Percentiles rank a stretch among this genome's conserved stretches.
These are phyloP conservation scores for Nakaseomyces bracarensis DNA, from an alignment of 1,139 yeast species.

Conservation along the genomic window DNA sequence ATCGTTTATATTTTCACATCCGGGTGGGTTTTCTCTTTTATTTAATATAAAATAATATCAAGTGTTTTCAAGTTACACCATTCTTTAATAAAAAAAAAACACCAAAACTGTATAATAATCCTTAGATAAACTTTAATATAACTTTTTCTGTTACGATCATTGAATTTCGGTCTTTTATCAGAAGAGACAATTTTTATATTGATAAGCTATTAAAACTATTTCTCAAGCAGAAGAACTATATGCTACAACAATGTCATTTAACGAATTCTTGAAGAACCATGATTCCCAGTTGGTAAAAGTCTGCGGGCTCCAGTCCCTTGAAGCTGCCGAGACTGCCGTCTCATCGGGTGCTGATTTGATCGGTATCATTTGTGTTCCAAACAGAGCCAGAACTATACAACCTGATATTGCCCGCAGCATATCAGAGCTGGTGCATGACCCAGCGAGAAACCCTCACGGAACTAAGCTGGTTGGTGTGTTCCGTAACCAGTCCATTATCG, in stretches of 20 bases:
- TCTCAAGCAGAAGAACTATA: too few species aligned
- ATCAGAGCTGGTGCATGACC: slow-evolving; percentile 33
- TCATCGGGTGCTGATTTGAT: slow-evolving; percentile 64
- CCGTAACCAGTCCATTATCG: slow-evolving; percentile 65
- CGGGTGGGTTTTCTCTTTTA: background rate
- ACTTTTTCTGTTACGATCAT: too few species aligned
- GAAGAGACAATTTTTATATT: too few species aligned
- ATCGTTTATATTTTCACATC: background rate
- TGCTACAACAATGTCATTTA: slow-evolving; percentile 5
- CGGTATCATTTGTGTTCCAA: slow-evolving; percentile 85
- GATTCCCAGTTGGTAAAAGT: slow-evolving; percentile 43
- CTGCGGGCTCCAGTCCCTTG: slow-evolving; percentile 67
- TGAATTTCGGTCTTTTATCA: too few species aligned
- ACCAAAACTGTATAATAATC: background rate
- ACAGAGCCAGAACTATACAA: slow-evolving; percentile 62
- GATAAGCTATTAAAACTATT: too few species aligned
- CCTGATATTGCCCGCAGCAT: slow-evolving; percentile 47
- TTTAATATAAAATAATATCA: background rate
- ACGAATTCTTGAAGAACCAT: background rate
- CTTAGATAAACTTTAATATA: too few species aligned
- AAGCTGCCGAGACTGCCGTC: slow-evolving; percentile 58
- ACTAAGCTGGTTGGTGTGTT: slow-evolving; percentile 72
- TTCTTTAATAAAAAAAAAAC: background rate
- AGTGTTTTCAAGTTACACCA: background rate
- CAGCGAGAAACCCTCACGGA: slow-evolving; percentile 1